A percentile compares a stretch with the other conserved stretches of the same genome.
Evolutionary conservation across 768 basidiomycete species (phyloP).

Genomic region (Hypholoma fasciculare): DNA sequence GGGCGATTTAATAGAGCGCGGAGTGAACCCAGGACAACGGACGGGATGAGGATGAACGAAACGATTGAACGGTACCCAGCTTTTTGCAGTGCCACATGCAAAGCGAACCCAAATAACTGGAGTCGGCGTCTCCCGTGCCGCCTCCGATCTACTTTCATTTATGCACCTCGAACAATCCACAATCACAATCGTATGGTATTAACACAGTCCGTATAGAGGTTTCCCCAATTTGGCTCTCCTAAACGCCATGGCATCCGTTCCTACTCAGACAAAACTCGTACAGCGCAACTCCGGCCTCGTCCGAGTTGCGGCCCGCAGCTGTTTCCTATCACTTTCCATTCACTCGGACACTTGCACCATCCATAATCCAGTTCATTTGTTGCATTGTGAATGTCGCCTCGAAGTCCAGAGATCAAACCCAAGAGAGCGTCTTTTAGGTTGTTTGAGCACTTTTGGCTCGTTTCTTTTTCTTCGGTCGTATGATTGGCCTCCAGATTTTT

Average conservation of each 20-base stretch:
- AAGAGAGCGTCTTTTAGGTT: conserved; percentile 15
- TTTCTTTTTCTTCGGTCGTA: neutral
- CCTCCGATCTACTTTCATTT: neutral
- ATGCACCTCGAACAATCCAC: neutral
- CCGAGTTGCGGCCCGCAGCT: no score
- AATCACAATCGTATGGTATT: no score
- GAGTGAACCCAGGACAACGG: conserved; percentile 41
- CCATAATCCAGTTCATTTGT: no score
- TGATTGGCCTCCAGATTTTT: neutral
- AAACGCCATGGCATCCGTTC: no score
- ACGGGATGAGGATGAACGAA: conserved; percentile 31
- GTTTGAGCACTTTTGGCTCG: neutral
- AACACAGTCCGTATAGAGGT: no score
- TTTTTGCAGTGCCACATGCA: conserved; percentile 16
- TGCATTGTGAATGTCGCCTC: no score
- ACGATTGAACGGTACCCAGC: conserved; percentile 38
- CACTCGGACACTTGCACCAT: no score
- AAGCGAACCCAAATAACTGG: conserved; percentile 3
- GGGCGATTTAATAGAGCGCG: conserved; percentile 27
- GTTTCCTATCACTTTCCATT: no score
- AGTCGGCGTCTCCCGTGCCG: conserved; percentile 7
- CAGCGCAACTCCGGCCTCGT: no score
- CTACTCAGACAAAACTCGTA: no score
- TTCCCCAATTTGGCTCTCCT: no score
- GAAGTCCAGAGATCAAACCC: neutral